Evolutionary conservation across 1,284 basidiomycete genomes (phyloP), one percentile per base, ranked within the genome.

Genomic region (Pyrrhoderma lamaoense): DNA sequence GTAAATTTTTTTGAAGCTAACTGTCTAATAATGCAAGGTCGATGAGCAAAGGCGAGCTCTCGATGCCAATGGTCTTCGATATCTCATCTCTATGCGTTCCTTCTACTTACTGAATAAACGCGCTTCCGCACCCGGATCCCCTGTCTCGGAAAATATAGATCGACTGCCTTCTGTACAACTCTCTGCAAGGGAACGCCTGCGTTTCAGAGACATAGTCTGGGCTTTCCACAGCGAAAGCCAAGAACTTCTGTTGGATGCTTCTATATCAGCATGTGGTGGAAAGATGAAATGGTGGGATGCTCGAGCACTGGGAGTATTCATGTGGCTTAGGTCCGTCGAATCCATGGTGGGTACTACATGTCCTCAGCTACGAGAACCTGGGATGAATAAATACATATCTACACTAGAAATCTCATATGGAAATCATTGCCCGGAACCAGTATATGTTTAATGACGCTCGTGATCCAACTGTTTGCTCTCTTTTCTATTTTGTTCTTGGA

Each of bases 401-500:
- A 2, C 31, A 31, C 16, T 65, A 92, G 89, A 85, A 74, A 73
- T 67, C 74, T 0, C 85, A 93, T 59, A 75, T 96, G 63, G 96
- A 99, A 65, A 69, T 79, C n/a, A 81, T 99, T 49, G 96, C 93
- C 3, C 79, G 94, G 22, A 93, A 93, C 60, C 84, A 95, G 60
- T 99, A 93, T 66, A 89, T 93, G 80, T 73, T 78, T 3, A 83
- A 82, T 3, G 89, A 92, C 19, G 75, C 77, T 48, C 82, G 93
- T 13, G 93, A 99, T 67, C 96, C 96, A 1, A 88, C 86, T 4
- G 70, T 79, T 8, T 94, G 93, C 62, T 93, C 91, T 14, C 71
- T 99, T 35, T 88, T 91, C 66, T 99, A 98, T 68, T 96, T 97
- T 60, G 93, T 96, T 1, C 71, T 99, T 1, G 88, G 91, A 37